phyloP scores from a whole-genome alignment of 2,329 filamentous ascomycete species.

The Periglandula ipomoeae region DNA sequence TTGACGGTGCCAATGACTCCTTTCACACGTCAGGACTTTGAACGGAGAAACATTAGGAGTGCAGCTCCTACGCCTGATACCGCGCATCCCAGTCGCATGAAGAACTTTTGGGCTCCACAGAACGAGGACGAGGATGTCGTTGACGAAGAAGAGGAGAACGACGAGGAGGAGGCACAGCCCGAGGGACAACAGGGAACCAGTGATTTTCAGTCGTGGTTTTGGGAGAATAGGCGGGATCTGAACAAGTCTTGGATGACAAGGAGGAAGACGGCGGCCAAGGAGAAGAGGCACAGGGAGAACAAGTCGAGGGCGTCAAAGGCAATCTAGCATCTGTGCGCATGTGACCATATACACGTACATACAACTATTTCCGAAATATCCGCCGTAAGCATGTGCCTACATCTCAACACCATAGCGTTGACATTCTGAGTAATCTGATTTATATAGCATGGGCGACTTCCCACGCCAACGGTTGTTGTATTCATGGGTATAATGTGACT shows the following conservation, averaged over 20 bases:
- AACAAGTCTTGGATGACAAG: slow-evolving; percentile 59
- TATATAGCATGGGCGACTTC: too few relatives aligned
- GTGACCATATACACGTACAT: too few relatives aligned
- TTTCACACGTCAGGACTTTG: slow-evolving; percentile 69
- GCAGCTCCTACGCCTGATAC: slow-evolving; percentile 94
- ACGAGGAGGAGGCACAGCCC: slow-evolving; percentile 16
- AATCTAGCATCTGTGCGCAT: slow-evolving; percentile 16
- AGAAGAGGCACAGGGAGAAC: slow-evolving; percentile 58
- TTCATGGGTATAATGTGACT: too few relatives aligned
- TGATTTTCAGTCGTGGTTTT: slow-evolving; percentile 60
- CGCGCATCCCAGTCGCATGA: slow-evolving; percentile 59
- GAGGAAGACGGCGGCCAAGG: slow-evolving; percentile 53
- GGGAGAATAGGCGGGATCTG: slow-evolving; percentile 55
- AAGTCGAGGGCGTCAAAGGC: slow-evolving; percentile 40
- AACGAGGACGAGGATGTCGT: slow-evolving; percentile 20
- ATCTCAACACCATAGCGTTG: too few relatives aligned
- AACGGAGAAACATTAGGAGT: slow-evolving; percentile 67
- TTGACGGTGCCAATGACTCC: slow-evolving; percentile 63
- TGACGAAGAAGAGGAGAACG: slow-evolving; percentile 22
- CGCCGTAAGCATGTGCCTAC: too few relatives aligned
- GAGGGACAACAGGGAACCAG: slow-evolving; percentile 23
- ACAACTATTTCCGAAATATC: neutral
- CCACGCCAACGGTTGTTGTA: too few relatives aligned
- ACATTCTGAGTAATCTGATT: too few relatives aligned
- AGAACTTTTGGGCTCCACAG: slow-evolving; percentile 46